Conservation (phyloP, 768 basidiomycete genomes). For the Lenzites betulinus region DNA sequence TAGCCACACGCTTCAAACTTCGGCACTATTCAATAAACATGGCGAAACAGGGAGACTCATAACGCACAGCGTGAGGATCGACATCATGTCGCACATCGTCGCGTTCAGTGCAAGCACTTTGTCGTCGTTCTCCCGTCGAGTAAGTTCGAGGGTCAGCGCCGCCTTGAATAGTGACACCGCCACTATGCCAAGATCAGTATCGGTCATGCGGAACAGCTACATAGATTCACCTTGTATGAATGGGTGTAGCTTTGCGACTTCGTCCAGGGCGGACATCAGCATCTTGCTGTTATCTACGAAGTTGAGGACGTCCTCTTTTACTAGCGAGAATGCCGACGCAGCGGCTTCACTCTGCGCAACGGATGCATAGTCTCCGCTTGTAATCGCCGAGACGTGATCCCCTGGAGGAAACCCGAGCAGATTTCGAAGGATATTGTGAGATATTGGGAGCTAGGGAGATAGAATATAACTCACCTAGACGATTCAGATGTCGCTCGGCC, state of each 20-base stretch:
- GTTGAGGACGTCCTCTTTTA: slow-evolving; percentile 13
- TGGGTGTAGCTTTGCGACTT: slow-evolving; percentile 30
- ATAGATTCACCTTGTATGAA: slow-evolving; percentile 26
- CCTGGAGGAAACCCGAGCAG: no score
- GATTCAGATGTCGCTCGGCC: not conserved
- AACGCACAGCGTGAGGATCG: slow-evolving; percentile 43
- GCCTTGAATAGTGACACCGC: slow-evolving; percentile 54
- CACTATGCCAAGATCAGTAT: slow-evolving; percentile 30
- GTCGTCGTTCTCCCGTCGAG: slow-evolving; percentile 51
- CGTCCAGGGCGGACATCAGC: slow-evolving; percentile 31
- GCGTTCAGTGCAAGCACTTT: slow-evolving; percentile 48
- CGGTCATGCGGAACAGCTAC: not conserved
- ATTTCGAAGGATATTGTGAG: not conserved
- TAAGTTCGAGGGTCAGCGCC: slow-evolving; percentile 48
- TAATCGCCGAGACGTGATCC: not conserved
- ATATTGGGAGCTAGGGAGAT: not conserved
- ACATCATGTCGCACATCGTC: slow-evolving; percentile 54
- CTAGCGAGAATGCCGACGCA: not conserved
- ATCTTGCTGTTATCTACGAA: slow-evolving; percentile 13
- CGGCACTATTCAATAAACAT: not conserved
- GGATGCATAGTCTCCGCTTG: not conserved
- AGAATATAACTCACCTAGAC: not conserved
- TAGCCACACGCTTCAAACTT: slow-evolving; percentile 36
- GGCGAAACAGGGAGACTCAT: not conserved
- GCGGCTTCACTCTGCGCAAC: slow-evolving; percentile 2